phyloP scores from a whole-genome alignment of 2,329 filamentous ascomycete genomes.

The Trichoderma sp. region DNA sequence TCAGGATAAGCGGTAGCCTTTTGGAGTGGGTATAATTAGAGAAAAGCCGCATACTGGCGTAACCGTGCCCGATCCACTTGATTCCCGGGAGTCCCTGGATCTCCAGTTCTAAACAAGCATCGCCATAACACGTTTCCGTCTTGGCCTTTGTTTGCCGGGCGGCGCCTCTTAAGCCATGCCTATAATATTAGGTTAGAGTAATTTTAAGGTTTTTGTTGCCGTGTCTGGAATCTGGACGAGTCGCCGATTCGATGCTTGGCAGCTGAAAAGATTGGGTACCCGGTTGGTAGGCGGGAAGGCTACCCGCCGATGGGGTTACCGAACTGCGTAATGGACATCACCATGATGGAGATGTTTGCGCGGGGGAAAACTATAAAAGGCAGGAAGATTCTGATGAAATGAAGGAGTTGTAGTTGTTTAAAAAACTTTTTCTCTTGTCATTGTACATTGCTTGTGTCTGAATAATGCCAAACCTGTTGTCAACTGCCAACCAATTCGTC shows the following conservation, averaged over 20 bases:
- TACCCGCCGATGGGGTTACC: not conserved
- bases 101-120: not conserved
- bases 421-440: not conserved
- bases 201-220: conserved; percentile 9
- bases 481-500: not conserved
- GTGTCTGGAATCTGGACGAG: not conserved
- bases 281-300: not conserved
- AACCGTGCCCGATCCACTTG: not conserved
- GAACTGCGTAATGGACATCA: not conserved
- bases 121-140: not conserved
- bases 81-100: not conserved
- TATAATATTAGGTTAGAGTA: not conserved
- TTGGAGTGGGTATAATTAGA: not conserved
- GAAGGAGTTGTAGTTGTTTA: not conserved
- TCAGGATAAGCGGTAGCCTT: not conserved
- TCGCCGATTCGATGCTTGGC: not conserved
- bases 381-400: not conserved
- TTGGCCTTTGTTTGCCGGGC: not conserved
- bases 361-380: not conserved
- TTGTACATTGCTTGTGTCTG: not conserved
- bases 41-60: not conserved
- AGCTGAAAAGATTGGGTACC: not conserved
- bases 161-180: not conserved
- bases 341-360: not conserved
- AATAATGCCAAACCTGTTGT: not conserved